A percentile compares a stretch with the other conserved stretches of the same genome.
Evolutionary conservation across 2,329 filamentous ascomycete genomes (phyloP).

Genomic region (Aureobasidium lini): DNA sequence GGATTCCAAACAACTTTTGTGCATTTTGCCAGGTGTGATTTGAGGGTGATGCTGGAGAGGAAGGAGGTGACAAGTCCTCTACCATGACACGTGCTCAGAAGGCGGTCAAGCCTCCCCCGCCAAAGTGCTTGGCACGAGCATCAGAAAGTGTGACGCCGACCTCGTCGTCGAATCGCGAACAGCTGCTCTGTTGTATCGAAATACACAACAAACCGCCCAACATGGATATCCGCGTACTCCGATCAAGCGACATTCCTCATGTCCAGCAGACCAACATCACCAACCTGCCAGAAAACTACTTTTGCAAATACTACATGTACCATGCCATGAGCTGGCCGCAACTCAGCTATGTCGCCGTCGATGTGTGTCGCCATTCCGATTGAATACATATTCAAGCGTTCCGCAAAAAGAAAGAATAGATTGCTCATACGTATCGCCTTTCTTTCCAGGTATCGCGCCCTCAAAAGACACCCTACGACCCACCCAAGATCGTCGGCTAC

Average conservation of each 20-base stretch:
- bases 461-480: conserved; percentile 70
- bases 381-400: neutral
- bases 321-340: conserved; percentile 97
- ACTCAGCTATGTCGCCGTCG: conserved; percentile 91
- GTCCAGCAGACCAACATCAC: conserved; percentile 98
- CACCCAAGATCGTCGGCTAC: conserved; percentile 96
- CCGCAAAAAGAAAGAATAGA: neutral
- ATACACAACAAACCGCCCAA: neutral
- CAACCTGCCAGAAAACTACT: conserved; percentile 99
- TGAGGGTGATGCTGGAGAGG: too few relatives aligned
- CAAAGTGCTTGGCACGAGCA: neutral
- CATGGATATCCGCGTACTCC: conserved; percentile 89
- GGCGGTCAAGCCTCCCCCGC: neutral
- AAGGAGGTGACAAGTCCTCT: neutral
- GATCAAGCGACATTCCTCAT: conserved; percentile 74
- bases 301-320: conserved; percentile 99
- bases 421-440: conserved; percentile 2
- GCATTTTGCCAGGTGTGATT: too few relatives aligned
- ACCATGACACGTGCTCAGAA: neutral
- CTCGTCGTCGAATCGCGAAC: neutral
- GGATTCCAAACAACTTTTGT: too few relatives aligned
- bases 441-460: conserved; percentile 58
- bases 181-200: neutral
- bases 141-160: neutral
- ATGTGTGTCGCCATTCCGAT: conserved; percentile 39